Evolutionary conservation across 139 green algal genomes (phyloP), one percentile per base, ranked within the genome.

Genomic region (Chlorella sp.): DNA sequence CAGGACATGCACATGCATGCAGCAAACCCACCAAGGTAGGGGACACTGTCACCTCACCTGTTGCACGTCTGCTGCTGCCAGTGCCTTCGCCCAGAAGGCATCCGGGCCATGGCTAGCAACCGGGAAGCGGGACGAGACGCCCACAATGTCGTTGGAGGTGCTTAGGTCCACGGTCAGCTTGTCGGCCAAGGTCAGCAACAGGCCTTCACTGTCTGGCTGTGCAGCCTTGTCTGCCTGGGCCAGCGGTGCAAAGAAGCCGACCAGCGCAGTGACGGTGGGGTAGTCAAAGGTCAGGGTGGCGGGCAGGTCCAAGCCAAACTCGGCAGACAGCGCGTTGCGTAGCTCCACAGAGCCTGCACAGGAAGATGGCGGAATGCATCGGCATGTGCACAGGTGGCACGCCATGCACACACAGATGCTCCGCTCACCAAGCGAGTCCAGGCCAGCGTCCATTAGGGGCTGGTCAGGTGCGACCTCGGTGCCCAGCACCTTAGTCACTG

Each of bases 341-440:
- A 90, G 63, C 67, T 89, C 86, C 8, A 90, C 65, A 1, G 80
- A 73, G 2, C 33, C 48, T 51, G 67, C n/a, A n/a, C n/a, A n/a
- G n/a, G n/a, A n/a, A n/a, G n/a, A n/a, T n/a, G n/a, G n/a, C n/a
- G n/a, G n/a, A n/a, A n/a, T n/a, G n/a, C n/a, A n/a, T n/a, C n/a
- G n/a, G n/a, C n/a, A n/a, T n/a, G n/a, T n/a, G n/a, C n/a, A n/a
- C n/a, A n/a, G n/a, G n/a, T n/a, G n/a, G n/a, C n/a, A n/a, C n/a
- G n/a, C n/a, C n/a, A n/a, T n/a, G n/a, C n/a, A n/a, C n/a, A n/a
- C n/a, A n/a, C n/a, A n/a, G n/a, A n/a, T n/a, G n/a, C n/a, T n/a
- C n/a, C n/a, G n/a, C 67, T 29, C 82, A 23, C 86, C 88, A 51
- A 95, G 76, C 0, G 88, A 94, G 81, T 97, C 85, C 8, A 90